Evolutionary conservation across 192 early-diverging fungal genomes (phyloP).

Genomic region (Oehlia diaphana): DNA sequence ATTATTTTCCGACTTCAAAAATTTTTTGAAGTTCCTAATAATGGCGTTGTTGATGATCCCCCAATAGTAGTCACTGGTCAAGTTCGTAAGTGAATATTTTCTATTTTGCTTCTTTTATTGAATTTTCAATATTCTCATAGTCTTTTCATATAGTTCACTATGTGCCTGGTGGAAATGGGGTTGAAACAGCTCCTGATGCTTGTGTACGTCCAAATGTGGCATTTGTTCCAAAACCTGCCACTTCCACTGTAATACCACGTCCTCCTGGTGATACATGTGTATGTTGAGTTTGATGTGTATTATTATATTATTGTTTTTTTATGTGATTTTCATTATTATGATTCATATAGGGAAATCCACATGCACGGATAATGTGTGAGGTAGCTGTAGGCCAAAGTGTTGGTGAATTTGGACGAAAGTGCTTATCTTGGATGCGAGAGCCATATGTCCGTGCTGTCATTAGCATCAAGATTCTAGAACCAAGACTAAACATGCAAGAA

Average conservation of each 20-base stretch:
- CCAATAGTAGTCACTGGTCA: neutral
- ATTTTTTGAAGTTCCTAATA: conserved; percentile 4
- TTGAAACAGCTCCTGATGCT: conserved; percentile 9
- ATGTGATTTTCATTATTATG: conserved; percentile 21
- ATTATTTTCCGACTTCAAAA: neutral
- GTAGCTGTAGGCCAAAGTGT: conserved; percentile 2
- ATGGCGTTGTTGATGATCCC: neutral
- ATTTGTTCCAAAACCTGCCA: no score
- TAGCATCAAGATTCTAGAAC: no score
- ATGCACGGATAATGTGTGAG: conserved; percentile 15
- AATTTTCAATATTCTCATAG: no score
- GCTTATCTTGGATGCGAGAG: neutral
- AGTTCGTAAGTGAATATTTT: neutral
- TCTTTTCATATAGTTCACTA: conserved; percentile 21
- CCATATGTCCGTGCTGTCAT: neutral
- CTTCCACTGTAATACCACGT: neutral
- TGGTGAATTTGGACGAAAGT: neutral
- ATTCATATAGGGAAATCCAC: no score
- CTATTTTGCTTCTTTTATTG: no score
- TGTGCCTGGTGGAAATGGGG: neutral
- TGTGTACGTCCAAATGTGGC: no score
- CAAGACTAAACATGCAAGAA: conserved; percentile 19
- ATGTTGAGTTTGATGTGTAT: conserved; percentile 23
- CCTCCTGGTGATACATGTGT: conserved; percentile 3
- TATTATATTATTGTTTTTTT: neutral